These are phyloP conservation scores for Coemansia sp. DNA, from an alignment of 192 early-diverging fungal species.

Conservation along the genomic window DNA sequence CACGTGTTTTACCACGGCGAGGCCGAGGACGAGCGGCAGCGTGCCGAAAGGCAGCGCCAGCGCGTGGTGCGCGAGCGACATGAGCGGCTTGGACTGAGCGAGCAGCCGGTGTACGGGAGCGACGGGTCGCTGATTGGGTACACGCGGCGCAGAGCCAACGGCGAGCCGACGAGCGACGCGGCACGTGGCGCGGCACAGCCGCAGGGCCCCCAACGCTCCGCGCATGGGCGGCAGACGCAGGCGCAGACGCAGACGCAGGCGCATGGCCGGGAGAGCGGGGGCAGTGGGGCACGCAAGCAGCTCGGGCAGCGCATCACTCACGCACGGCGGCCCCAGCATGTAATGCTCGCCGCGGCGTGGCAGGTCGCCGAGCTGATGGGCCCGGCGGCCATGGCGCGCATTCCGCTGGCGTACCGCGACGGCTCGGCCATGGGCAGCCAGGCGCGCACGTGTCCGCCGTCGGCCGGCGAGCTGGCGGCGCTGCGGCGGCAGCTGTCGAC, in stretches of 20 bases:
- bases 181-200: conserved; percentile 1
- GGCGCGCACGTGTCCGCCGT: conserved; percentile 12
- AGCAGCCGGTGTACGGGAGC: conserved; percentile 21
- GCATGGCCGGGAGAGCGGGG: background rate
- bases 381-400: conserved; percentile 8
- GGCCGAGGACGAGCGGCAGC: conserved; percentile 45
- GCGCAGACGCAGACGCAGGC: conserved; percentile 8
- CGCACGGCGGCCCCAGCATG: conserved; percentile 31
- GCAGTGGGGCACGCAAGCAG: conserved; percentile 25
- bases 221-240: conserved; percentile 9
- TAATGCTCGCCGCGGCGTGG: conserved; percentile 44
- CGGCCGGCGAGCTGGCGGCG: conserved; percentile 10
- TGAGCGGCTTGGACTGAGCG: conserved; percentile 27
- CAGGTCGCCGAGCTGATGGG: conserved; percentile 35
- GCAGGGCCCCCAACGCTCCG: background rate
- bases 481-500: conserved; percentile 43
- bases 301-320: conserved; percentile 50
- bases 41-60: conserved; percentile 37
- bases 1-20: conserved; percentile 54
- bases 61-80: conserved; percentile 44
- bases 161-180: conserved; percentile 3
- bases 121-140: conserved; percentile 50
- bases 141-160: conserved; percentile 17
- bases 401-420: conserved; percentile 5
- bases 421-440: conserved; percentile 7